Conservation (phyloP, 768 basidiomycete species). For the Mycena alexandri region DNA sequence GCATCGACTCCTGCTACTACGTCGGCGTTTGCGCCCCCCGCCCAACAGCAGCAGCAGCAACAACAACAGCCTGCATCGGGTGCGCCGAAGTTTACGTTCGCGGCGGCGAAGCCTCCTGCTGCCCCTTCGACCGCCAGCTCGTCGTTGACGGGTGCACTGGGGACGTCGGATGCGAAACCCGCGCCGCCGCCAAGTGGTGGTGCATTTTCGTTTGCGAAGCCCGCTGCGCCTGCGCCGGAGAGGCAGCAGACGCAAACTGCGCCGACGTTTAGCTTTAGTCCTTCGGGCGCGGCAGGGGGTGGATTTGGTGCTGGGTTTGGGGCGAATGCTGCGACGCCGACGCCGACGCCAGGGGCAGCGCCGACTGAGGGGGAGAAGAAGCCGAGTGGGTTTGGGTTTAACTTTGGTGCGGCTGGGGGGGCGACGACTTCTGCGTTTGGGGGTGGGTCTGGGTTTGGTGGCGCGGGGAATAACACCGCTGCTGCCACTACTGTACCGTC, state of each 20-base stretch:
- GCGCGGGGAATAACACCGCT: too few relatives aligned
- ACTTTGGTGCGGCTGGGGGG: conserved; percentile 31
- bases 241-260: conserved; percentile 1
- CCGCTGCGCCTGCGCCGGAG: conserved; percentile 38
- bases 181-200: conserved; percentile 40
- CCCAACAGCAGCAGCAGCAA: conserved; percentile 21
- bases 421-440: conserved; percentile 32
- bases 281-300: background rate
- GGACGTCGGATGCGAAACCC: conserved; percentile 23
- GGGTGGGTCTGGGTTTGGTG: background rate
- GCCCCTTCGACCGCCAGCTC: too few relatives aligned
- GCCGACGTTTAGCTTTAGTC: conserved; percentile 17
- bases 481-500: too few relatives aligned
- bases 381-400: conserved; percentile 38
- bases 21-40: conserved; percentile 25
- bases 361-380: conserved; percentile 34
- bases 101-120: background rate
- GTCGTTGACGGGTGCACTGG: conserved; percentile 37
- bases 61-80: conserved; percentile 41
- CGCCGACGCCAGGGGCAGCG: conserved; percentile 41
- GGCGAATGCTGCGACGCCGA: conserved; percentile 30
- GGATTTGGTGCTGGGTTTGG: conserved; percentile 18
- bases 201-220: conserved; percentile 41
- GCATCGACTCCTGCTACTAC: conserved; percentile 29
- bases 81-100: conserved; percentile 50